These are phyloP conservation scores for Dactylellina haptotyla DNA, from an alignment of 2,329 filamentous ascomycete species.

Conservation along the genomic window DNA sequence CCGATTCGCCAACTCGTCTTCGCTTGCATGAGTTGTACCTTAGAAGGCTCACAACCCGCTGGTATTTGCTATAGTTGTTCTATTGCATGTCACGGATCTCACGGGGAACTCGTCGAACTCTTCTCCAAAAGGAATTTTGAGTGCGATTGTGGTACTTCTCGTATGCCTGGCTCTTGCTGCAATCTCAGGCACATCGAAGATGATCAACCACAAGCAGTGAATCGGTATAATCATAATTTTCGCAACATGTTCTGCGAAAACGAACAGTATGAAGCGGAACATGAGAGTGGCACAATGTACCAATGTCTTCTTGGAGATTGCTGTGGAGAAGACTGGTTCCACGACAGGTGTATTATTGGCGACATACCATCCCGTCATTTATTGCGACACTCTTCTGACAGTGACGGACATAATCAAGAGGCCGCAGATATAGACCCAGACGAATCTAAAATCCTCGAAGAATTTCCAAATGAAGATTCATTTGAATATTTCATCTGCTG, in stretches of 20 bases:
- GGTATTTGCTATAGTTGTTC: slow-evolving; percentile 97
- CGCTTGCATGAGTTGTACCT: slow-evolving; percentile 92
- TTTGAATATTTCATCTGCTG: slow-evolving; percentile 94
- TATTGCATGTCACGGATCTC: slow-evolving; percentile 94
- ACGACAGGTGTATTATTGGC: slow-evolving; percentile 56
- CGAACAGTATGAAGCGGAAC: slow-evolving; percentile 85
- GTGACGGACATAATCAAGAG: no score
- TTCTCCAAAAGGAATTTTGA: slow-evolving; percentile 96
- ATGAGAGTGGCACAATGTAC: slow-evolving; percentile 97
- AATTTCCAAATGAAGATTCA: slow-evolving; percentile 87
- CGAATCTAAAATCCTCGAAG: slow-evolving; percentile 70
- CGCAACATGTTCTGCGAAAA: slow-evolving; percentile 87
- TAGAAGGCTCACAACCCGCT: slow-evolving; percentile 71
- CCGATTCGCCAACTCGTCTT: slow-evolving; percentile 88
- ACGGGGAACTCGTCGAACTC: slow-evolving; percentile 85
- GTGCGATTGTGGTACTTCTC: slow-evolving; percentile 92
- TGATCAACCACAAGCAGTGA: slow-evolving; percentile 75
- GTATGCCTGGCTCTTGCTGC: slow-evolving; percentile 78
- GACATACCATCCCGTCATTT: slow-evolving; percentile 2
- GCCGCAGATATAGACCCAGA: slow-evolving; percentile 62
- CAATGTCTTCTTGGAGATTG: slow-evolving; percentile 71
- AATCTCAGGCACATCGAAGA: slow-evolving; percentile 81
- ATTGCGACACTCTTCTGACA: no score
- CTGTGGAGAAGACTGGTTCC: slow-evolving; percentile 58
- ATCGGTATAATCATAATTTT: slow-evolving; percentile 97